A percentile compares a stretch with the other conserved stretches of the same genome.
These are phyloP conservation scores for Zostera marina DNA, from an alignment of 116 monocot species.

Conservation along the genomic window DNA sequence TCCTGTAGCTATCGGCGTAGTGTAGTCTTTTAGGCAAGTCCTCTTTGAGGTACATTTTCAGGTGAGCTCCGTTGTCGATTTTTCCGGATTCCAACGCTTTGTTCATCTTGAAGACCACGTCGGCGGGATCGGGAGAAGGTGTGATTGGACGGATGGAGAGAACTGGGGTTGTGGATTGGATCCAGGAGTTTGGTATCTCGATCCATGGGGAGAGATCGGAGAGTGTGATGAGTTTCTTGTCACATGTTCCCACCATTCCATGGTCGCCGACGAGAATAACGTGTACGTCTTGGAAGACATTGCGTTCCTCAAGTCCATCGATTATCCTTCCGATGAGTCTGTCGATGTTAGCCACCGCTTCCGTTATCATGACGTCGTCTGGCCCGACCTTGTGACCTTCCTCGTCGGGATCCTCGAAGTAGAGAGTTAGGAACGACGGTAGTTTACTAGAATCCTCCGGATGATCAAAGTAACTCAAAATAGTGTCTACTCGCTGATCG, in stretches of 20 bases:
- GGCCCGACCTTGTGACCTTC: slow-evolving; percentile 58
- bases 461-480: slow-evolving; percentile 54
- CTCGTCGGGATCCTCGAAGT: slow-evolving; percentile 55
- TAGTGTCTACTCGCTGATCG: slow-evolving; percentile 42
- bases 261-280: slow-evolving; percentile 59
- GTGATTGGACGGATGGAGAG: slow-evolving; percentile 29
- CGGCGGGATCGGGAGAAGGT: slow-evolving; percentile 7
- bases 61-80: slow-evolving; percentile 34
- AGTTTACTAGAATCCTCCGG: slow-evolving; percentile 17
- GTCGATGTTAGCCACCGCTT: slow-evolving; percentile 30
- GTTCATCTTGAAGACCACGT: slow-evolving; percentile 57
- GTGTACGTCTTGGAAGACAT: slow-evolving; percentile 55
- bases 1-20: slow-evolving; percentile 35
- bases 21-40: slow-evolving; percentile 58
- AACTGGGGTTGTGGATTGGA: slow-evolving; percentile 25
- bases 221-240: slow-evolving; percentile 36
- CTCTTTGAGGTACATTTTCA: slow-evolving; percentile 66
- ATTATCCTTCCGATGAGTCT: slow-evolving; percentile 44
- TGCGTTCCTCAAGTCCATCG: slow-evolving; percentile 37
- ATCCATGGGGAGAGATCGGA: slow-evolving; percentile 50
- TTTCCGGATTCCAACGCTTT: slow-evolving; percentile 43
- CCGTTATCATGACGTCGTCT: slow-evolving; percentile 44
- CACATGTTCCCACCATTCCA: slow-evolving; percentile 66
- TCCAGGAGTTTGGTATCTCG: slow-evolving; percentile 29
- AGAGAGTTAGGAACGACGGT: slow-evolving; percentile 43